phyloP scores from a whole-genome alignment of 768 basidiomycete genomes.

The Kwoniella bestiolae region DNA sequence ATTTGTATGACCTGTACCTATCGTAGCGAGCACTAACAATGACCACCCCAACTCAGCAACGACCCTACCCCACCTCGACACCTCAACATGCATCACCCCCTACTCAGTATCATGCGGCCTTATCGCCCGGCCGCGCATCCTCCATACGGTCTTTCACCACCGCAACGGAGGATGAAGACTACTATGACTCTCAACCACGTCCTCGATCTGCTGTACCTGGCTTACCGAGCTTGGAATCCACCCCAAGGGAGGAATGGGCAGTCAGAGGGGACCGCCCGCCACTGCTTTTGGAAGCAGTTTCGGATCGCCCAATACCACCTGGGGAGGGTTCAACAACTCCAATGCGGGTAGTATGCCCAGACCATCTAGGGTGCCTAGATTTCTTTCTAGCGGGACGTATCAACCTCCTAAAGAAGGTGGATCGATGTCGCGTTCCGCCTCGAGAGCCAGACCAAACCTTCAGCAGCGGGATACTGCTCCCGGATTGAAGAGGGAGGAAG shows the following conservation, averaged over 20 bases:
- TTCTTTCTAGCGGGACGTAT: conserved; percentile 21
- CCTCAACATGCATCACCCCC: conserved; percentile 12
- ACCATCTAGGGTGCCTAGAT: conserved; percentile 26
- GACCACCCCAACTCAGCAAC: conserved; percentile 19
- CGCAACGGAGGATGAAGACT: conserved; percentile 29
- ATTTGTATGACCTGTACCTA: neutral
- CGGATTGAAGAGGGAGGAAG: conserved; percentile 21
- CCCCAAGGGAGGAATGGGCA: conserved; percentile 15
- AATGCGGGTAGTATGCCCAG: conserved; percentile 32
- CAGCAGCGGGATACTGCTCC: conserved; percentile 14
- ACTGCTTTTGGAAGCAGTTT: conserved; percentile 38
- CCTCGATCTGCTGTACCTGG: conserved; percentile 23
- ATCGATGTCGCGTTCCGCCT: conserved; percentile 42
- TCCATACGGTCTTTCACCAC: conserved; percentile 24
- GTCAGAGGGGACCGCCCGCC: conserved; percentile 25
- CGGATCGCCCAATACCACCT: conserved; percentile 35
- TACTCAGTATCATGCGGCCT: conserved; percentile 10
- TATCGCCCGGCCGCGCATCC: conserved; percentile 22
- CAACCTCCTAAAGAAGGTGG: conserved; percentile 16
- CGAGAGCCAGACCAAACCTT: conserved; percentile 38
- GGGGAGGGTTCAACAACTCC: conserved; percentile 5
- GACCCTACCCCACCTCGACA: neutral
- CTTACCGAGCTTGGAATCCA: conserved; percentile 14
- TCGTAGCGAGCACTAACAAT: neutral
- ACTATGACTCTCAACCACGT: conserved; percentile 10